Evolutionary conservation across 768 basidiomycete species (phyloP), one percentile per base, ranked within the genome.

Genomic region (Coprinellus micaceus): DNA sequence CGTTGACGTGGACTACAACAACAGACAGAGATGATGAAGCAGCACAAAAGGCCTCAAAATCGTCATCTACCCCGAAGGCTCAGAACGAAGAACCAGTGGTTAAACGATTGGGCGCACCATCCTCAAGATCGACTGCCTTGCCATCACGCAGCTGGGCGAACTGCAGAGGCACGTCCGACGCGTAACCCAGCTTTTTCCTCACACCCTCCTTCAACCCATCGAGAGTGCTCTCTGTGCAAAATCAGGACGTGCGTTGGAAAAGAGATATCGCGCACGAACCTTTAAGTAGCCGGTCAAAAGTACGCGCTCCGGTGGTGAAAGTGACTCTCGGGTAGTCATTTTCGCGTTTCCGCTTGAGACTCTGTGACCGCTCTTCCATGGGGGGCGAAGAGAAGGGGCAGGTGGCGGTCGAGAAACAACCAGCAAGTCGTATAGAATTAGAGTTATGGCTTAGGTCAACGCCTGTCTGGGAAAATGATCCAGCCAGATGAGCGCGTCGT

Each of bases 1-100:
- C 43, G 10, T 40, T 57, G 41, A 57, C 50, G 28, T 57, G 50
- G 22, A 57, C 51, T 7, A 26, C 29, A 19, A 57, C 36, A 11
- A 46, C 41, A 21, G 66, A 66, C 3, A 64, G 61, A 9, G 73
- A 63, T 51, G 69, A 70, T 21, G 82, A 74, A 36, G 80, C 68
- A 13, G 78, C 71, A 55, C 72, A 69, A 67, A 91, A 89, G 1
- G 88, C 89, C 53, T 86, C 84, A 59, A 90, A 91, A 67, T 92
- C 90, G 37, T 87, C 89, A 43, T 89, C 90, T 92, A 60, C 10
- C 59, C 40, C 56, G 47, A 39, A 39, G 33, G 45, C 37, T 53
- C 19, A 24, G 12, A 9, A 13, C n/a, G 51, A 55, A 51, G 50
- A 49, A 44, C 21, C 22, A 7, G 39, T 19, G 26, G 33, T 30